These are phyloP conservation scores for Xylaria sp. DNA, from an alignment of 2,329 filamentous ascomycete genomes.

Conservation along the genomic window DNA sequence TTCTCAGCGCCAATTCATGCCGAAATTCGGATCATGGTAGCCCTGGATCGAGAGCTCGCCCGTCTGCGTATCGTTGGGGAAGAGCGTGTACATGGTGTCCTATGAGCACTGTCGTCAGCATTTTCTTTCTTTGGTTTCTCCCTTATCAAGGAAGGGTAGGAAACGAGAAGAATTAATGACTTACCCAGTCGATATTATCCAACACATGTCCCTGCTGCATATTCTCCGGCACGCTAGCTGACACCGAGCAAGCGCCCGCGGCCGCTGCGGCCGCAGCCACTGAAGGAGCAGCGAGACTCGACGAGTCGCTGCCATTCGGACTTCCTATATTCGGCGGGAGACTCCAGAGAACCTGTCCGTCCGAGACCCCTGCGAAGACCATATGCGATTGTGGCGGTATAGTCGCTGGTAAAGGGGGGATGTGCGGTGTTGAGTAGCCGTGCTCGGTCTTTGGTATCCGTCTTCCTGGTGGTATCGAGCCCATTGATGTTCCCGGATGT, in stretches of 20 bases:
- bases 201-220: constrained; percentile 34
- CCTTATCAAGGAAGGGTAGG: too few species aligned
- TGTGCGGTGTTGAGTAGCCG: constrained; percentile 2
- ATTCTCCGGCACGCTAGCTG: neutral
- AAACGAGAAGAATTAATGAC: constrained; percentile 25
- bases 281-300: constrained; percentile 27
- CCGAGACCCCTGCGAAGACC: constrained; percentile 44
- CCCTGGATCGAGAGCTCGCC: constrained; percentile 36
- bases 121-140: neutral
- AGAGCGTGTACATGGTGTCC: constrained; percentile 36
- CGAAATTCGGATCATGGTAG: constrained; percentile 35
- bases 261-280: constrained; percentile 4
- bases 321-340: constrained; percentile 37
- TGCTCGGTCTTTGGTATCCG: constrained; percentile 8
- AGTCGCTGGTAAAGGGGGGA: neutral
- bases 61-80: constrained; percentile 36
- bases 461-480: constrained; percentile 1
- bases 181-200: constrained; percentile 62
- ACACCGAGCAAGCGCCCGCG: neutral
- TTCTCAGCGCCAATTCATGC: constrained; percentile 27
- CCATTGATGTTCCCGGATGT: neutral
- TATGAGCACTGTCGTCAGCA: constrained; percentile 8
- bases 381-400: constrained; percentile 25
- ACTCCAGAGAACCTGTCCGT: constrained; percentile 45
- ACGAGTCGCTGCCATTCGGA: constrained; percentile 41